Percentiles rank a stretch among this genome's conserved stretches.
phyloP scores from a whole-genome alignment of 2,329 filamentous ascomycete species.

The Aspergillus hortae region DNA sequence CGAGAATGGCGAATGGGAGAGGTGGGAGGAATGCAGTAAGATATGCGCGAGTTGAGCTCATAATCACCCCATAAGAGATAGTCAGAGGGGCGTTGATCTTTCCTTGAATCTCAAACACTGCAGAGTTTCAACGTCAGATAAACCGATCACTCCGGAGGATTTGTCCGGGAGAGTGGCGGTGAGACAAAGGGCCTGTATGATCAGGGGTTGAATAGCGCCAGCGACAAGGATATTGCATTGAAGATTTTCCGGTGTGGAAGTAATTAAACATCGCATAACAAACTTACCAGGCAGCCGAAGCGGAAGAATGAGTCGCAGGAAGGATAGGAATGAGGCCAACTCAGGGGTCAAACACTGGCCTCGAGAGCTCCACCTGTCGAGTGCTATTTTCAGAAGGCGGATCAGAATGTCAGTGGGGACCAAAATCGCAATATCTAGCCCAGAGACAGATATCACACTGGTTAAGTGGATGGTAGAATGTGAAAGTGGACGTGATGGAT shows the following conservation, averaged over 20 bases:
- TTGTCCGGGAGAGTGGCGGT: not conserved
- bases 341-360: not conserved
- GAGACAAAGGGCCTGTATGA: not conserved
- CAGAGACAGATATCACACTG: too few relatives aligned
- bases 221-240: not conserved
- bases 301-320: too few relatives aligned
- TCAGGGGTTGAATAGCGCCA: not conserved
- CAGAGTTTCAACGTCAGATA: constrained; percentile 2
- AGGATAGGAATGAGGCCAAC: too few relatives aligned
- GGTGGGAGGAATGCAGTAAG: constrained; percentile 5
- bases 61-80: constrained; percentile 9
- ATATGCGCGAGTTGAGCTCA: constrained; percentile 5
- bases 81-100: not conserved
- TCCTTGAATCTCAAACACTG: not conserved
- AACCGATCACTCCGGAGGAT: not conserved
- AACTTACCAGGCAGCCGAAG: too few relatives aligned
- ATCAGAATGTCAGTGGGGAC: not conserved
- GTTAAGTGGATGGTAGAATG: too few relatives aligned
- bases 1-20: not conserved
- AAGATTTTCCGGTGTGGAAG: not conserved
- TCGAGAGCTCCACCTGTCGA: not conserved
- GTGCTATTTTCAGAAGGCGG: not conserved
- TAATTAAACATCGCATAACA: too few relatives aligned
- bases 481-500: too few relatives aligned
- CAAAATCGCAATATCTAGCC: not conserved